Conservation (phyloP, 176 grass and related monocot genomes). For the Lolium rigidum region DNA sequence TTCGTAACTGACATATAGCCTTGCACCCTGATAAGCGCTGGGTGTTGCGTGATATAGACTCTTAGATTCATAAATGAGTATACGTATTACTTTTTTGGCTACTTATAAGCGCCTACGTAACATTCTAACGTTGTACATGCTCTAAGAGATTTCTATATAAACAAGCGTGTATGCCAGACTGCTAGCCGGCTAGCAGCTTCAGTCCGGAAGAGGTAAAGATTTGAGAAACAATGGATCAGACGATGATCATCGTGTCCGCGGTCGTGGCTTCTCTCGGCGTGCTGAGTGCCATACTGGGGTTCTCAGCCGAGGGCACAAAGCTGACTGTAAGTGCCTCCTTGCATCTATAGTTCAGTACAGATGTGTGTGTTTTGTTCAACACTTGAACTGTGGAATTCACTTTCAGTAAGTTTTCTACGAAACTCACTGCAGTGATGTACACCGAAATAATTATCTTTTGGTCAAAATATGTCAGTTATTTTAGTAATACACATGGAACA, state of each 20-base stretch:
- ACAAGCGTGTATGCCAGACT: background rate
- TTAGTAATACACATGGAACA: too few relatives aligned
- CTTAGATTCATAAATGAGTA: too few relatives aligned
- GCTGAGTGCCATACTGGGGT: slow-evolving; percentile 46
- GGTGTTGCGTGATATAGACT: too few relatives aligned
- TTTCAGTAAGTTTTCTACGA: too few relatives aligned
- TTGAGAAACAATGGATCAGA: slow-evolving; percentile 8
- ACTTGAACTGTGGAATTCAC: background rate
- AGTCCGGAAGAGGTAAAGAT: background rate
- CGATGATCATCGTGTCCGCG: slow-evolving; percentile 11
- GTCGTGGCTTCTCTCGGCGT: slow-evolving; percentile 33
- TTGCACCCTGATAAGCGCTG: too few relatives aligned
- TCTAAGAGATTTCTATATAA: slow-evolving; percentile 20
- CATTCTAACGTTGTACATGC: background rate
- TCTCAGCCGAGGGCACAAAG: slow-evolving; percentile 43
- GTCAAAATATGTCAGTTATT: too few relatives aligned
- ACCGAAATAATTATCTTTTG: too few relatives aligned
- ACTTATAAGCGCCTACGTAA: too few relatives aligned
- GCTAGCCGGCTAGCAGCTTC: background rate
- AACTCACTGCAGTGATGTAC: background rate
- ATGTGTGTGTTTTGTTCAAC: background rate
- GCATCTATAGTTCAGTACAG: too few relatives aligned
- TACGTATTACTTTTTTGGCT: too few relatives aligned
- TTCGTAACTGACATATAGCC: too few relatives aligned
- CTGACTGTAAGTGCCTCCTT: slow-evolving; percentile 20